Evolutionary conservation across 331 rosid species (phyloP), one percentile per base, ranked within the genome.

Genomic region (Malus hybrid): DNA sequence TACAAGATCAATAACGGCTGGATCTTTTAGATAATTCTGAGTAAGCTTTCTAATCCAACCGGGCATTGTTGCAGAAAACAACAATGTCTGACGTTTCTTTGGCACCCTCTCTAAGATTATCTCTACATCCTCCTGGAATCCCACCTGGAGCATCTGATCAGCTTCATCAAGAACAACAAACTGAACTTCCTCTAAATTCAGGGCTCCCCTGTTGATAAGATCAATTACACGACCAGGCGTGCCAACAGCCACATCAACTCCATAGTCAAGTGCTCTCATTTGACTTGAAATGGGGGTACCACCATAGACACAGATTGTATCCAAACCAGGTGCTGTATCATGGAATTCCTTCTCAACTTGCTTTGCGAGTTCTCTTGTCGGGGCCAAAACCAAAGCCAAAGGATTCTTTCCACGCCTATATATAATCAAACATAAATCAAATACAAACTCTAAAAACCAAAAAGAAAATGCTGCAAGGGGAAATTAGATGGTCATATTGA

Each of bases 21-120:
- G 97, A 83, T 86, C 20, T 6, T 79, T 86, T 52, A 95, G 82
- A 83, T 95, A 95, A 69, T 89, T 95, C 80, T 81, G 96, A 2
- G 93, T 69, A 75, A 95, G 88, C 85, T 89, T 85, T 81, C 59
- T 89, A 63, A 95, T 95, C 98, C 96, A 91, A 24, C 87, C 48
- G 7, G 99, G 99, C 99, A 95, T 95, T 31, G 99, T 95, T 73
- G 99, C 99, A 77, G 99, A 95, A 76, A 95, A 95, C 99, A 95
- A 87, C 80, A 95, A 85, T 62, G 89, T 90, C 84, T 95, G 99
- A 54, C 99, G 96, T 10, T 89, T 82, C 54, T 87, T 46, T 8
- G 99, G 98, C 75, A 90, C 76, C 70, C 78, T 88, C 87, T 95
- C 89, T 83, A 95, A 81, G 78, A 95, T 95, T 83, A 66, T 89